Percentiles rank a stretch among this genome's conserved stretches.
These are phyloP conservation scores for Podospora anserina DNA, from an alignment of 495 filamentous ascomycete genomes.

Conservation along the genomic window DNA sequence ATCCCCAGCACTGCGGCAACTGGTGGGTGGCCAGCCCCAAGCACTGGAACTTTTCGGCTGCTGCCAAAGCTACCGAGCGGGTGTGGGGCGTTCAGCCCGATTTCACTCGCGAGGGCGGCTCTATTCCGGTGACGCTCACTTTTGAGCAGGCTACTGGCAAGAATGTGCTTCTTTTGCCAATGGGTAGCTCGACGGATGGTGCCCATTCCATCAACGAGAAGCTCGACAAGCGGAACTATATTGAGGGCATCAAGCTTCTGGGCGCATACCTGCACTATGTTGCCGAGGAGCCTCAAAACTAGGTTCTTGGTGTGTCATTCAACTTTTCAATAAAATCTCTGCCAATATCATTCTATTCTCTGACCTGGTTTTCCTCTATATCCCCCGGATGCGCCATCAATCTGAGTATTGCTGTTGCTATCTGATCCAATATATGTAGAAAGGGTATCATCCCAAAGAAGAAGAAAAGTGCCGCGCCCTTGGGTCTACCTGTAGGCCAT, in stretches of 20 bases:
- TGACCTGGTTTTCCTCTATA: background rate
- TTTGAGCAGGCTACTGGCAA: constrained; percentile 99
- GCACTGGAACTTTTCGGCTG: constrained; percentile 97
- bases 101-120: constrained; percentile 93
- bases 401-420: background rate
- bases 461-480: background rate
- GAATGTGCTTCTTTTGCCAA: constrained; percentile 91
- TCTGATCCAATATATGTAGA: background rate
- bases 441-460: background rate
- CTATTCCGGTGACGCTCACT: constrained; percentile 93
- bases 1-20: constrained; percentile 82
- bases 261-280: constrained; percentile 97
- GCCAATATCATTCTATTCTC: background rate
- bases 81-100: constrained; percentile 93
- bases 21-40: constrained; percentile 98
- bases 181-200: constrained; percentile 95
- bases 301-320: constrained; percentile 4
- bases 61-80: constrained; percentile 84
- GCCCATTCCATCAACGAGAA: constrained; percentile 99
- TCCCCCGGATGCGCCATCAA: background rate
- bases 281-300: constrained; percentile 72
- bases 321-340: background rate
- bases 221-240: constrained; percentile 93
- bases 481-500: background rate
- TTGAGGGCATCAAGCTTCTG: constrained; percentile 94